These are phyloP conservation scores for Acanthamoeba royreba DNA, from an alignment of 208 protist genomes.

Conservation along the genomic window DNA sequence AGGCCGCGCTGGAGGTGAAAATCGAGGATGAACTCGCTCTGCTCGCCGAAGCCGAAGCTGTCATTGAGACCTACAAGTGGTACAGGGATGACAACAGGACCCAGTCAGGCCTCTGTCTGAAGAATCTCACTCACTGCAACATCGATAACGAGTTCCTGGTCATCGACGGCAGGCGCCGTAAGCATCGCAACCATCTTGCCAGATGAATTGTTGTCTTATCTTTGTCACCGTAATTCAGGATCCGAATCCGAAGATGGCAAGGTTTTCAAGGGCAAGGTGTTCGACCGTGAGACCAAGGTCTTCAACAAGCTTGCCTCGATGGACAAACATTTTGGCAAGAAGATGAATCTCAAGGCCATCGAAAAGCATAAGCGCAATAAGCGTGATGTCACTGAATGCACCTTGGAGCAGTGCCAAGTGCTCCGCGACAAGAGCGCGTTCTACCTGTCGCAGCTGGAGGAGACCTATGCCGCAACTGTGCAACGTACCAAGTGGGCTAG, in stretches of 20 bases:
- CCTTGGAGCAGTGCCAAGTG: not conserved
- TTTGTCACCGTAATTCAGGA: not conserved
- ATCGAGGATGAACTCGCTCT: not conserved
- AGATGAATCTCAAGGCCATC: not conserved
- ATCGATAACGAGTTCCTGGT: not conserved
- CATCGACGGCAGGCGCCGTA: not conserved
- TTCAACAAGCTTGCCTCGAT: not conserved
- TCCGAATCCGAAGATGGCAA: not conserved
- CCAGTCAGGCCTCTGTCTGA: not conserved
- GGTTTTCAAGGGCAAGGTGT: not conserved
- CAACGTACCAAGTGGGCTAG: not conserved
- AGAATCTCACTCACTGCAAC: not conserved
- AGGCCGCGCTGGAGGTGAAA: not conserved
- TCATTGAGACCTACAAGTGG: not conserved
- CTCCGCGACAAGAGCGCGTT: not conserved
- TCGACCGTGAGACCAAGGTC: not conserved
- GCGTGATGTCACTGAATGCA: not conserved
- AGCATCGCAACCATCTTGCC: not conserved
- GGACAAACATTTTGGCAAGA: not conserved
- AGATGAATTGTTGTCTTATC: too few relatives aligned
- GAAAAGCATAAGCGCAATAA: not conserved
- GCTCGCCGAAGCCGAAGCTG: not conserved
- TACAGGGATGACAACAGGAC: not conserved
- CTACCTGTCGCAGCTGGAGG: not conserved
- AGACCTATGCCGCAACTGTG: not conserved